phyloP scores from a whole-genome alignment of 1,139 yeast genomes.

The Candida glucosophila region DNA sequence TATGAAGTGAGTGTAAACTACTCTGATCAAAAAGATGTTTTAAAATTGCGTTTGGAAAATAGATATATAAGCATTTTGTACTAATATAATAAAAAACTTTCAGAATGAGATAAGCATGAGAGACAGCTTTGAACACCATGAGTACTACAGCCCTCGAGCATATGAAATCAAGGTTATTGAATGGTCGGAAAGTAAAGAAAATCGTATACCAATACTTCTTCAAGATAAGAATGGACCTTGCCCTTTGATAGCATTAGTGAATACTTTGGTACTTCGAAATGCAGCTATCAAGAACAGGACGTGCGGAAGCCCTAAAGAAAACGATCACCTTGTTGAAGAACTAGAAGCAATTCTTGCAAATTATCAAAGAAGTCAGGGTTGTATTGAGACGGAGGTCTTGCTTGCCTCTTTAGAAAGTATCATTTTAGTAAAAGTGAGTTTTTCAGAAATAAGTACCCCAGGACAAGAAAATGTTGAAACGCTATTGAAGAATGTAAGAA shows the following conservation, averaged over 20 bases:
- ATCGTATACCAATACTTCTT: constrained; percentile 66
- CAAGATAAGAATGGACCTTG: constrained; percentile 88
- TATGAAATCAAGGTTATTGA: constrained; percentile 14
- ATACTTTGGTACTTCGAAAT: constrained; percentile 50
- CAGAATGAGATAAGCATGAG: no score
- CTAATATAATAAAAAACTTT: no score
- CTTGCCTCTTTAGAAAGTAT: constrained; percentile 39
- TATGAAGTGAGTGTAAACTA: no score
- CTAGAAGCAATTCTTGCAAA: constrained; percentile 19
- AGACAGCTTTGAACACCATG: no score
- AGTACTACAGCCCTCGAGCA: no score
- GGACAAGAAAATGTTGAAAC: no score
- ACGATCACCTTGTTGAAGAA: constrained; percentile 3
- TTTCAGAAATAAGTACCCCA: no score
- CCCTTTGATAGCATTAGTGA: constrained; percentile 75
- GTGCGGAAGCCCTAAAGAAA: no score
- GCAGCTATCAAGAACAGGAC: not conserved
- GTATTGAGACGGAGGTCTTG: constrained; percentile 21
- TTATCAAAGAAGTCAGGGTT: constrained; percentile 11
- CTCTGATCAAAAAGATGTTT: no score
- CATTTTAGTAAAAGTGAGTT: constrained; percentile 19
- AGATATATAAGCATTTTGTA: no score
- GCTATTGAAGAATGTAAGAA: no score
- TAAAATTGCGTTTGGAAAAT: no score
- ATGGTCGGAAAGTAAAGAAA: constrained; percentile 31